Conservation (phyloP, 345 rosid genomes). For the Garcia nutans region DNA sequence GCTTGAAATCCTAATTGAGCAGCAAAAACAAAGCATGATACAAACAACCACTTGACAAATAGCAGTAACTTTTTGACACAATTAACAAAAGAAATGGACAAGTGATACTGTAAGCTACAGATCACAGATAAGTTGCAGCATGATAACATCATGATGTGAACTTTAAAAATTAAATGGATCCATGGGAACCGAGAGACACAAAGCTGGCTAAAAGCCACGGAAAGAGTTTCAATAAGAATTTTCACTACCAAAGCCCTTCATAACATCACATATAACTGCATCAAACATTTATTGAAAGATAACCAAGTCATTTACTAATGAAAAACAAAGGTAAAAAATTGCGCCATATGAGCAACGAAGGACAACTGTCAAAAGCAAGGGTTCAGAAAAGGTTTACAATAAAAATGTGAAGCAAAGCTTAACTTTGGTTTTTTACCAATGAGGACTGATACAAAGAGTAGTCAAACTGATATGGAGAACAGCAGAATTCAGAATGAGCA, state of each 20-base stretch:
- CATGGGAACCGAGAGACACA: background rate
- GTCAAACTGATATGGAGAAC: background rate
- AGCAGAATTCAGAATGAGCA: background rate
- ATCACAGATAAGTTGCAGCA: background rate
- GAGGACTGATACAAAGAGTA: background rate
- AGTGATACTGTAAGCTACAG: background rate
- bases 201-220: background rate
- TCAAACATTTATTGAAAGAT: background rate
- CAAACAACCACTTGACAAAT: background rate
- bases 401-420: background rate
- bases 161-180: background rate
- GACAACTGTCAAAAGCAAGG: background rate
- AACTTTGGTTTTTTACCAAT: background rate
- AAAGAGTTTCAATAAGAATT: slow-evolving; percentile 8
- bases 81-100: background rate
- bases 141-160: background rate
- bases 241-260: background rate
- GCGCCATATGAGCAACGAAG: background rate
- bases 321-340: background rate
- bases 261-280: background rate
- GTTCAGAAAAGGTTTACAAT: background rate
- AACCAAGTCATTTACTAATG: background rate
- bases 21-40: background rate
- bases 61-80: background rate
- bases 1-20: background rate